Evolutionary conservation across 108 stramenopile species (phyloP), one percentile per base, ranked within the genome.

Genomic region (Schizochytrium sp.): DNA sequence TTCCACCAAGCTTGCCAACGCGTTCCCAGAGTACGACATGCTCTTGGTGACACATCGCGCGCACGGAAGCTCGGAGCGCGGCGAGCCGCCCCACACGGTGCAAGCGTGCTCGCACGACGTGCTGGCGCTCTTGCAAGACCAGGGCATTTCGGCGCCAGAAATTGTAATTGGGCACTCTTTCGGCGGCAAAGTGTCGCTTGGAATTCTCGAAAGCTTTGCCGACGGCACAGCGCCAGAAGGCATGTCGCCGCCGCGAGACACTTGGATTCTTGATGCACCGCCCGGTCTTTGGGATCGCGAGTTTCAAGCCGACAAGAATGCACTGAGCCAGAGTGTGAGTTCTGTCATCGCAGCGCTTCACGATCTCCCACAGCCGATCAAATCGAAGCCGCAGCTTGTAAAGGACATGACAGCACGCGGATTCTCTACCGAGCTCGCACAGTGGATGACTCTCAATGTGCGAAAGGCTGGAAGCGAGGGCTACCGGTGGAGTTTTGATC

Each of bases 371-470:
- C 76, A 83, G 51, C 76, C 76, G 45, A n/a, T 83, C 51, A 4
- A 83, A 23, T 53, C 48, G 18, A 83, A 83, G 76, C 10, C 45
- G 45, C 48, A 83, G 19, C 76, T 83, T 34, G 51, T 83, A 12
- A 45, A 83, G 45, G 48, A 12, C 48, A 83, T 83, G 48, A 83
- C 76, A 14, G n/a, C 12, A 23, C 45, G n/a, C 19, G 76, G 76
- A 43, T 83, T 83, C 76, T 83, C 76, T 16, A 83, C 6, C 48
- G 45, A 47, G 45, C 76, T 83, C 48, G 76, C 76, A 34, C 76
- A 83, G 51, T 83, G 76, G 76, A 83, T 83, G 76, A 83, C 76
- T 28, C 76, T 83, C 48, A 83, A 83, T 45, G 76, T 83, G 76
- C 76, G 51, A 12, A 21, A 53, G n/a, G 6, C 25, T 12, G 76